Percentiles rank a stretch among this genome's conserved stretches.
phyloP scores from a whole-genome alignment of 306 rosid species.

The Luffa aegyptiaca region DNA sequence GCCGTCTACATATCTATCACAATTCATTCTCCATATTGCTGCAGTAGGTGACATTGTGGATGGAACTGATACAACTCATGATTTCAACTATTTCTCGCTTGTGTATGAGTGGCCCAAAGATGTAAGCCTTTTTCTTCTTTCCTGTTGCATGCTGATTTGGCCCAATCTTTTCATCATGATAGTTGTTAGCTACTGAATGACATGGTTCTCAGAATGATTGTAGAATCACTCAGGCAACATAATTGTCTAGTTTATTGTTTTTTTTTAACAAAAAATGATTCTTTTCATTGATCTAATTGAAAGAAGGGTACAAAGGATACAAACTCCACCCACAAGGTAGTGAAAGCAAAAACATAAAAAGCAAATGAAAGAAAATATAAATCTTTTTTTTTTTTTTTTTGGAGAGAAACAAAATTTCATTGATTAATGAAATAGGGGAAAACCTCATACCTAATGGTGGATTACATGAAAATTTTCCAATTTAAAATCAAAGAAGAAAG shows the following conservation, averaged over 20 bases:
- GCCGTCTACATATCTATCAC: constrained; percentile 77
- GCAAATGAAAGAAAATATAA: too few species aligned
- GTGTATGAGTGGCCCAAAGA: constrained; percentile 97
- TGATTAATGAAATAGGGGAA: too few species aligned
- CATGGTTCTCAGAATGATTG: background rate
- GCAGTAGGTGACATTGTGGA: constrained; percentile 97
- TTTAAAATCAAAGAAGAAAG: too few species aligned
- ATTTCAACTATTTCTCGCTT: constrained; percentile 87
- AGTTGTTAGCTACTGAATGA: background rate
- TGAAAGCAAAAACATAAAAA: too few species aligned
- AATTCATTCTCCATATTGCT: constrained; percentile 88
- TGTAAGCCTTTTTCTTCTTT: constrained; percentile 51
- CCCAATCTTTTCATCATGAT: background rate
- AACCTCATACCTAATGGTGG: too few species aligned
- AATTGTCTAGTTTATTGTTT: background rate
- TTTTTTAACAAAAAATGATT: too few species aligned
- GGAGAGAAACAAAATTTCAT: too few species aligned
- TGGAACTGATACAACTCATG: constrained; percentile 96
- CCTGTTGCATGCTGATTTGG: constrained; percentile 1
- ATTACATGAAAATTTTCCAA: too few species aligned
- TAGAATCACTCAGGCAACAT: background rate
- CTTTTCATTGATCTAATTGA: too few species aligned
- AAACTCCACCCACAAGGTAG: too few species aligned
- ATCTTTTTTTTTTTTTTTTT: too few species aligned
- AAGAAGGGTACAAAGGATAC: too few species aligned